phyloP scores from a whole-genome alignment of 352 stramenopile species.

The Globisporangium apiculatum region DNA sequence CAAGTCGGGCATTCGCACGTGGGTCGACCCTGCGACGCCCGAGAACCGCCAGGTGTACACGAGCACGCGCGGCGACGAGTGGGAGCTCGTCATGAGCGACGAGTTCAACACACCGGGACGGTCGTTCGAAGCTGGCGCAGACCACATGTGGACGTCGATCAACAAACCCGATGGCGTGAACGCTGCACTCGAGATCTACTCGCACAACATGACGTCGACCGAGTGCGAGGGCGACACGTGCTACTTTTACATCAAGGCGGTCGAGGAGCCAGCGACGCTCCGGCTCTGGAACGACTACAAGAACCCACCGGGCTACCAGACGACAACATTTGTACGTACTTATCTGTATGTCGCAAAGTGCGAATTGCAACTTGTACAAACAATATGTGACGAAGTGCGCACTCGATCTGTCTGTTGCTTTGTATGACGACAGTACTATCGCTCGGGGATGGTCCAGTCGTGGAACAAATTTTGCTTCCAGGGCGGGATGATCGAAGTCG shows the following conservation, averaged over 20 bases:
- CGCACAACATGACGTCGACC: constrained; percentile 65
- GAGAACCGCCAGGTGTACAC: constrained; percentile 29
- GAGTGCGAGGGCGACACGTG: constrained; percentile 42
- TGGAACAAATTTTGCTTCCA: constrained; percentile 96
- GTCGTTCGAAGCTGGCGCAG: constrained; percentile 87
- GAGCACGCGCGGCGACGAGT: constrained; percentile 44
- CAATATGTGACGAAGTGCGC: constrained; percentile 22
- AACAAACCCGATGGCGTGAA: constrained; percentile 72
- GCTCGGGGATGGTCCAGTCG: constrained; percentile 82
- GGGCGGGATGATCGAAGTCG: constrained; percentile 90
- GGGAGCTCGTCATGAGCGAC: constrained; percentile 73
- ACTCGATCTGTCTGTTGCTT: constrained; percentile 84
- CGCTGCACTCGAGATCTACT: constrained; percentile 58
- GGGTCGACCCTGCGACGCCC: constrained; percentile 58
- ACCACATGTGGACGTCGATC: constrained; percentile 91
- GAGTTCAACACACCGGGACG: constrained; percentile 63
- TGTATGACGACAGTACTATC: constrained; percentile 41
- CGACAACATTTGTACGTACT: constrained; percentile 23
- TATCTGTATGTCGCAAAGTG: too few relatives aligned
- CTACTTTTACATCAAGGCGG: constrained; percentile 60
- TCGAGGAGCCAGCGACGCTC: constrained; percentile 32
- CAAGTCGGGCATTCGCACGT: constrained; percentile 49
- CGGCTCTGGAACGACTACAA: constrained; percentile 60
- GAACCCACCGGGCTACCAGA: constrained; percentile 39
- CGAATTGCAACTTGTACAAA: too few relatives aligned